Percentiles rank a stretch among this genome's conserved stretches.
Evolutionary conservation across 148 eudicot genomes (phyloP).

Genomic region (Fagopyrum esculentum): DNA sequence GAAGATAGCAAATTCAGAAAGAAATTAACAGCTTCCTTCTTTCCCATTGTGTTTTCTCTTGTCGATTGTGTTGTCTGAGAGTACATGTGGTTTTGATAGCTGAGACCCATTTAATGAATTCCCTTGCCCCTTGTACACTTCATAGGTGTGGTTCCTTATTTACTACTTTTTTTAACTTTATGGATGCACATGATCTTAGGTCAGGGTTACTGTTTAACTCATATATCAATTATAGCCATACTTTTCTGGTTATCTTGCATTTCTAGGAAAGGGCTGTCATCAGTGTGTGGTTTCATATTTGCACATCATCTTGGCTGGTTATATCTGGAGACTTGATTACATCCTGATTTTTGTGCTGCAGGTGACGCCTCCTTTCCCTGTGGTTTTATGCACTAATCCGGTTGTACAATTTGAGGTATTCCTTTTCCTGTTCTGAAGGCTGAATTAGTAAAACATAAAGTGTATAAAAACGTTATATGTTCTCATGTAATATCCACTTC

Average conservation of each 20-base stretch:
- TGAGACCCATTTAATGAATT: not conserved
- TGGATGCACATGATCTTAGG: not conserved
- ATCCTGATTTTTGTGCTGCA: conserved; percentile 24
- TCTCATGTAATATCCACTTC: not conserved
- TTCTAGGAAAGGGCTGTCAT: not conserved
- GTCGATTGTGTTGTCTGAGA: not conserved
- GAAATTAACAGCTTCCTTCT: not conserved
- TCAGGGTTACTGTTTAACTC: not conserved
- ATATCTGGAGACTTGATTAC: not conserved
- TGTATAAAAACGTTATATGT: not conserved
- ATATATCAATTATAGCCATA: not conserved
- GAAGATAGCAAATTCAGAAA: not conserved
- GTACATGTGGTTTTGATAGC: not conserved
- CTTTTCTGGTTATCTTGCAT: not conserved
- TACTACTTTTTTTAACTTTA: not conserved
- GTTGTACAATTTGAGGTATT: conserved; percentile 84
- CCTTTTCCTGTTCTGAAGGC: conserved; percentile 9
- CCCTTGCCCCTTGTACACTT: not conserved
- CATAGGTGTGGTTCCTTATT: not conserved
- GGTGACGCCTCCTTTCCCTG: conserved; percentile 94
- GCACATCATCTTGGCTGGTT: conserved; percentile 3
- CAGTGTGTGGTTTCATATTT: not conserved
- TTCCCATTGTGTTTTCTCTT: not conserved
- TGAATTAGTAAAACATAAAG: not conserved
- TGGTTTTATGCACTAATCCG: conserved; percentile 58